Conservation (phyloP, 2,329 filamentous ascomycete genomes). For the Xylaria hypoxylon region DNA sequence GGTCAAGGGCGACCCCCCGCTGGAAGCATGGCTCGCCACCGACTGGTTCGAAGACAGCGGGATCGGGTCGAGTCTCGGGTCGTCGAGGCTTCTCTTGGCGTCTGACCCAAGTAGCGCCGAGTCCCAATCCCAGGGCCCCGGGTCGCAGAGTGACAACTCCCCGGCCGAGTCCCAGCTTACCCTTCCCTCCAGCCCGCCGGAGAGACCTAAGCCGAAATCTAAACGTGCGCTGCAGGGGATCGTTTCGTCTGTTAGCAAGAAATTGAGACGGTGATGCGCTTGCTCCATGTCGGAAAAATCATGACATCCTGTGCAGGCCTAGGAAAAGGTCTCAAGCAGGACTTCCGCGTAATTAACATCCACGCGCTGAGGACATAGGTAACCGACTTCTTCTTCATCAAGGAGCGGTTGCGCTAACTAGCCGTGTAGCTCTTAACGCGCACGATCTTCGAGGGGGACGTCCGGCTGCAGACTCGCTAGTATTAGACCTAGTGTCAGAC, state of each 20-base stretch:
- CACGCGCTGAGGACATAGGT: background rate
- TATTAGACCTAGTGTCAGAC: no score
- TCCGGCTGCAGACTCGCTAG: no score
- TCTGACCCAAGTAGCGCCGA: conserved; percentile 3
- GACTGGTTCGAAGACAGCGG: conserved; percentile 8
- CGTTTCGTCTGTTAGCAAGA: background rate
- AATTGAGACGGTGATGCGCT: conserved; percentile 6
- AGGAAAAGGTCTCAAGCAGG: no score
- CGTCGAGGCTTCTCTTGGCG: conserved; percentile 1
- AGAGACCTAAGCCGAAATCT: background rate
- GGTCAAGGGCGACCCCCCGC: background rate
- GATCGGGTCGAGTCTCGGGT: background rate
- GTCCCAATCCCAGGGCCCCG: background rate
- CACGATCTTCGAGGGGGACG: no score
- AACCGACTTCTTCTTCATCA: no score
- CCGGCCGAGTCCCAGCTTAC: background rate
- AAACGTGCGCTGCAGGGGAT: conserved; percentile 1
- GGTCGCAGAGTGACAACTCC: background rate
- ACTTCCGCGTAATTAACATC: background rate
- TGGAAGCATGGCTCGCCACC: background rate
- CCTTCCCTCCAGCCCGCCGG: background rate
- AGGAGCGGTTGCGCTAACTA: no score
- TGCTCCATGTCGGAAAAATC: background rate
- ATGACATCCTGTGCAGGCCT: background rate
- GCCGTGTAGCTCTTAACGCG: no score